Conservation (phyloP, 352 stramenopile species). For the Phytophthora chlamydospora region DNA sequence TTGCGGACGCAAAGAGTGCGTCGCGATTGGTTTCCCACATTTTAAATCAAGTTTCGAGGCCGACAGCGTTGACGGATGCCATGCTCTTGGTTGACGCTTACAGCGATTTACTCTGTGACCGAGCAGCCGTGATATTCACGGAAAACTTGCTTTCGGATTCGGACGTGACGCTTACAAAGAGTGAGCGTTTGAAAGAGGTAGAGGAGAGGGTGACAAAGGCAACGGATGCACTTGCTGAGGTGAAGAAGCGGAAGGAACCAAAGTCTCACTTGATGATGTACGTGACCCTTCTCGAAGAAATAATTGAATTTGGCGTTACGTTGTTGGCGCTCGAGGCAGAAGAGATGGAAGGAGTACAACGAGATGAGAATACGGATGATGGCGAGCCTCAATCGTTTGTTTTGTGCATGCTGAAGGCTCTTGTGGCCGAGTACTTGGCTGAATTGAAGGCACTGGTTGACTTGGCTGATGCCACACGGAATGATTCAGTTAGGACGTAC, state of each 20-base stretch:
- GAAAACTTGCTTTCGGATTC: slow-evolving; percentile 62
- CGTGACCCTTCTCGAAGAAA: slow-evolving; percentile 59
- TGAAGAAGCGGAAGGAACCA: slow-evolving; percentile 45
- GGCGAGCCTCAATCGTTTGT: slow-evolving; percentile 28
- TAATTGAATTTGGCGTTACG: slow-evolving; percentile 48
- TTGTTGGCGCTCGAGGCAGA: slow-evolving; percentile 54
- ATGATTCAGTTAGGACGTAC: slow-evolving; percentile 27
- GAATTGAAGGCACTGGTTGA: slow-evolving; percentile 36
- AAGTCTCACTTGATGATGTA: slow-evolving; percentile 36
- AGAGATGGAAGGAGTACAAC: neutral
- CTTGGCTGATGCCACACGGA: slow-evolving; percentile 21
- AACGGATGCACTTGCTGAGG: slow-evolving; percentile 41
- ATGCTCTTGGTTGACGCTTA: slow-evolving; percentile 71
- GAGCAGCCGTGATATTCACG: slow-evolving; percentile 59
- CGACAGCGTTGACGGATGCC: slow-evolving; percentile 59
- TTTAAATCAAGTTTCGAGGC: slow-evolving; percentile 50
- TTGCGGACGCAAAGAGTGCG: slow-evolving; percentile 54
- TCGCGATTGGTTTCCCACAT: slow-evolving; percentile 64
- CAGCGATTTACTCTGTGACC: slow-evolving; percentile 53
- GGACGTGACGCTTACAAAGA: neutral
- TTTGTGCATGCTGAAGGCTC: slow-evolving; percentile 42
- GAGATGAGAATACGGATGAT: slow-evolving; percentile 1
- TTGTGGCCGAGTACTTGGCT: slow-evolving; percentile 37
- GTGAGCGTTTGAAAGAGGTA: slow-evolving; percentile 16
- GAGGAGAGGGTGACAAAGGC: slow-evolving; percentile 20